Evolutionary conservation across 2,329 filamentous ascomycete species (phyloP).

Genomic region (Alternaria postmessia): DNA sequence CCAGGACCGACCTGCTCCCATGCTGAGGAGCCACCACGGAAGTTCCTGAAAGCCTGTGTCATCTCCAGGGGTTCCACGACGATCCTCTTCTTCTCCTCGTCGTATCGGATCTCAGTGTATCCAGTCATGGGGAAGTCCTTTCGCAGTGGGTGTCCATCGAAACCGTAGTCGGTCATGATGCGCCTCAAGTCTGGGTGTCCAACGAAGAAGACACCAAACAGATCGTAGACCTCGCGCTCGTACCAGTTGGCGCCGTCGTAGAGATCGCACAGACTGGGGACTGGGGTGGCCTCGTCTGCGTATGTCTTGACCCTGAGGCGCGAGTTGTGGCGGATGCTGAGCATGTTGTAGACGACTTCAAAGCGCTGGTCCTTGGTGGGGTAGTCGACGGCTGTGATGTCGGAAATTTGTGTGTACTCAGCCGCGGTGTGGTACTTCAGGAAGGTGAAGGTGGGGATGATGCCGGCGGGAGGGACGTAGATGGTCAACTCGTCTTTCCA

Average conservation of each 20-base stretch:
- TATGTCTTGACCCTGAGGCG: conserved; percentile 99
- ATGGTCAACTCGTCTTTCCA: conserved; percentile 99
- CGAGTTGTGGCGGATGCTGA: conserved; percentile 94
- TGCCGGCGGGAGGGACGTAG: conserved; percentile 86
- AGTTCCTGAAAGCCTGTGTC: conserved; percentile 98
- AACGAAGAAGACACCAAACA: conserved; percentile 96
- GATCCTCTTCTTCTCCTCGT: conserved; percentile 99
- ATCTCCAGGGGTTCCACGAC: conserved; percentile 97
- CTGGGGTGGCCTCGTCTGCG: conserved; percentile 91
- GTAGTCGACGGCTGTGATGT: conserved; percentile 95
- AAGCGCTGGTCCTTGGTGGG: conserved; percentile 95
- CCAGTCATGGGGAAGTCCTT: conserved; percentile 99
- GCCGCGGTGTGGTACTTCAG: conserved; percentile 97
- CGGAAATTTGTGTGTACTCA: conserved; percentile 92
- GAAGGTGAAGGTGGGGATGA: conserved; percentile 92
- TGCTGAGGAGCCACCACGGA: conserved; percentile 77
- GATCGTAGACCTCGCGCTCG: conserved; percentile 95
- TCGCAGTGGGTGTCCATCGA: conserved; percentile 94
- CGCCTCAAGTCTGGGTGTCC: conserved; percentile 94
- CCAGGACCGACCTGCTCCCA: conserved; percentile 78
- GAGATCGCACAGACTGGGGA: conserved; percentile 84
- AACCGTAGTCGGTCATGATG: conserved; percentile 99
- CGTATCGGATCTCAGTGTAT: conserved; percentile 97
- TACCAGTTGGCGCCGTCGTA: conserved; percentile 99
- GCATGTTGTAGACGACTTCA: conserved; percentile 96